Base-by-base conservation (phyloP, 306 rosid species). In the Fragaria nilgerrensis region DNA sequence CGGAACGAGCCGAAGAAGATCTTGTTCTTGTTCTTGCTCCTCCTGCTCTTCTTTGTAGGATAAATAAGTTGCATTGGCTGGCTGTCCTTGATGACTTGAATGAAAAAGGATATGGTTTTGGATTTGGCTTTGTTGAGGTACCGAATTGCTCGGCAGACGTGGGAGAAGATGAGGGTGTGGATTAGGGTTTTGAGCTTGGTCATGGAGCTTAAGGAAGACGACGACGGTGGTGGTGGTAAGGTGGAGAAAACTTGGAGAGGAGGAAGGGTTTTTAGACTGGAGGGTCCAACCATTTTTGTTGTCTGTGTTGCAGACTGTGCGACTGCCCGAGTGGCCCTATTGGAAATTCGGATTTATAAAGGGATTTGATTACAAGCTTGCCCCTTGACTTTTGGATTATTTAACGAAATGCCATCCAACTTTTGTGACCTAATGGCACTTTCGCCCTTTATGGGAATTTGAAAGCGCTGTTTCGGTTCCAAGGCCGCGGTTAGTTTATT, bases 1-100 rank as follows among this genome's bases (percentile, higher is more conserved):
- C 99, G 81, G 72, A 92, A 96, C 5, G 99, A 96, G 3, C 99
- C 99, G 13, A 91, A 73, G 43, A 91, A 70, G 8, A 90, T 73
- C 64, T 85, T 85, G 53, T 74, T 90, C 43, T 78, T 85, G 45
- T 43, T 82, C 64, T 75, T 78, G 41, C 61, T 81, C 16, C 82
- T 41, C 10, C 41, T 82, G 27, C 11, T 37, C 52, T 79, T 65
- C 52, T 56, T 71, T 2, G 78, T 50, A 5, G 83, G 50, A 78
- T 50, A 13, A 11, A n/a, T 12, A 48, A 82, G 77, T 44, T 72
- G 44, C 56, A 63, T 73, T 77, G 85, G 82, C 39, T 87, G 80
- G 79, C 73, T 81, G 15, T 74, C 63, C 49, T 68, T 86, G 7
- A 87, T 44, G 56, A 77, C 61, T 0, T 73, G 77, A 5, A 87